Percentiles rank a stretch among this genome's conserved stretches.
Conservation (phyloP, 495 filamentous ascomycete genomes). For the Delitschia confertaspora region DNA sequence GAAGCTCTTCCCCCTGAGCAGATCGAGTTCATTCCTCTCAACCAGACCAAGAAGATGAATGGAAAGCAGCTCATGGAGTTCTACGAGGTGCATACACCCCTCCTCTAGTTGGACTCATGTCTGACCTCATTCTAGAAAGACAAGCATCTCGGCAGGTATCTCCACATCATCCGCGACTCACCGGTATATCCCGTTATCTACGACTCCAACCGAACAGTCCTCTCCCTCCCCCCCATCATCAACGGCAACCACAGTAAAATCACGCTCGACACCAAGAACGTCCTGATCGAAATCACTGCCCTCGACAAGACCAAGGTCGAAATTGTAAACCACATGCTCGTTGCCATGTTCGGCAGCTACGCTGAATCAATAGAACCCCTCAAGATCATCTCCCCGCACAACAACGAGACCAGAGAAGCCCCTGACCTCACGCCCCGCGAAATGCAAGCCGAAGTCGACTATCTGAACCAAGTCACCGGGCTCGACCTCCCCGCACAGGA, state of each 20-base stretch:
- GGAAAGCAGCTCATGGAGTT: slow-evolving; percentile 85
- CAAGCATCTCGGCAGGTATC: slow-evolving; percentile 67
- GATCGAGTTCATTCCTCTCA: slow-evolving; percentile 83
- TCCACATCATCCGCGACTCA: slow-evolving; percentile 88
- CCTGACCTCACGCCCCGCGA: slow-evolving; percentile 69
- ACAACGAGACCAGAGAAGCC: slow-evolving; percentile 65
- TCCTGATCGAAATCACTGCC: slow-evolving; percentile 97
- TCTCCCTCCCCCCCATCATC: slow-evolving; percentile 94
- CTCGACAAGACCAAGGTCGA: slow-evolving; percentile 94
- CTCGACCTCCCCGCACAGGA: slow-evolving; percentile 59
- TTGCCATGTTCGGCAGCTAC: slow-evolving; percentile 95
- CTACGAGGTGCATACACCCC: slow-evolving; percentile 55
- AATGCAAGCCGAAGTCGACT: slow-evolving; percentile 75
- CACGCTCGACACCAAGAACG: slow-evolving; percentile 73
- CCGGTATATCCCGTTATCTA: slow-evolving; percentile 96
- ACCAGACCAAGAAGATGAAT: slow-evolving; percentile 80
- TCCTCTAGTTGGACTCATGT: background rate
- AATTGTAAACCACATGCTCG: slow-evolving; percentile 88
- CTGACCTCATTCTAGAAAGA: slow-evolving; percentile 51
- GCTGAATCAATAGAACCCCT: slow-evolving; percentile 83
- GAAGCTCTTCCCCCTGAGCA: slow-evolving; percentile 86
- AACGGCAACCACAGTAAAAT: slow-evolving; percentile 97
- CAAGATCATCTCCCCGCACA: slow-evolving; percentile 84
- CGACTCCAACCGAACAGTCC: slow-evolving; percentile 77
- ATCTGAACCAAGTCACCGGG: slow-evolving; percentile 87